These are phyloP conservation scores for Agrocybe pediades DNA, from an alignment of 768 basidiomycete species.

Conservation along the genomic window DNA sequence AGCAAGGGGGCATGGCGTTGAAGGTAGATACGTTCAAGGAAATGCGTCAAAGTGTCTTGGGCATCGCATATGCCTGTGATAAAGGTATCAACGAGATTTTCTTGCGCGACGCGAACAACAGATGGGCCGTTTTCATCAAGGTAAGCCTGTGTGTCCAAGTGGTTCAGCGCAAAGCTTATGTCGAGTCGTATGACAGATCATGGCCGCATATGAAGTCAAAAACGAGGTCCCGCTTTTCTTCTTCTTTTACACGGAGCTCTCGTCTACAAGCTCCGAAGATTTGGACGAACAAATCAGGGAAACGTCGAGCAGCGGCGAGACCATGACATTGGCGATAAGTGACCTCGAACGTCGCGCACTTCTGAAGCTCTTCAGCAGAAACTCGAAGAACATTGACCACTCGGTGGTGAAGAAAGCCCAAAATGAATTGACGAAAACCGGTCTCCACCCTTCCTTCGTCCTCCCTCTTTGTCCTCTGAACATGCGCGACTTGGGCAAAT, in stretches of 20 bases:
- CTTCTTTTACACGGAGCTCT: constrained; percentile 26
- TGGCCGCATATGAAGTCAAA: constrained; percentile 22
- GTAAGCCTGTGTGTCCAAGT: constrained; percentile 14
- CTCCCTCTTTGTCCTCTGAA: constrained; percentile 38
- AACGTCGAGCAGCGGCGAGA: constrained; percentile 3
- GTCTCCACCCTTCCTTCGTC: constrained; percentile 31
- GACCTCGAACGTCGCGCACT: constrained; percentile 36
- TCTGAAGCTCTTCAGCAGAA: constrained; percentile 32
- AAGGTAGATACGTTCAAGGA: constrained; percentile 32
- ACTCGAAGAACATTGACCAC: constrained; percentile 30
- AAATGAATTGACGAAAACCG: constrained; percentile 18
- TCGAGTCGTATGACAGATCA: constrained; percentile 17
- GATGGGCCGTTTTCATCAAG: constrained; percentile 25
- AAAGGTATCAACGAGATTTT: constrained; percentile 18
- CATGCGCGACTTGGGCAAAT: constrained; percentile 36
- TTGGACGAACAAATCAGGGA: constrained; percentile 12
- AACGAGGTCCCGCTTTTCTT: constrained; percentile 26
- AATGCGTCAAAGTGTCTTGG: constrained; percentile 27
- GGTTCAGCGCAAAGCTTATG: not conserved
- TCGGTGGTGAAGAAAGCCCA: not conserved
- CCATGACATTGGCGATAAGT: constrained; percentile 17
- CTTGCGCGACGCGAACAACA: constrained; percentile 18
- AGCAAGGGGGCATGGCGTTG: constrained; percentile 16
- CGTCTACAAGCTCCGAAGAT: constrained; percentile 11
- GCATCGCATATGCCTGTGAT: constrained; percentile 23